Percentiles rank a stretch among this genome's conserved stretches.
These are phyloP conservation scores for Boletus sp. DNA, from an alignment of 768 basidiomycete genomes.

Conservation along the genomic window DNA sequence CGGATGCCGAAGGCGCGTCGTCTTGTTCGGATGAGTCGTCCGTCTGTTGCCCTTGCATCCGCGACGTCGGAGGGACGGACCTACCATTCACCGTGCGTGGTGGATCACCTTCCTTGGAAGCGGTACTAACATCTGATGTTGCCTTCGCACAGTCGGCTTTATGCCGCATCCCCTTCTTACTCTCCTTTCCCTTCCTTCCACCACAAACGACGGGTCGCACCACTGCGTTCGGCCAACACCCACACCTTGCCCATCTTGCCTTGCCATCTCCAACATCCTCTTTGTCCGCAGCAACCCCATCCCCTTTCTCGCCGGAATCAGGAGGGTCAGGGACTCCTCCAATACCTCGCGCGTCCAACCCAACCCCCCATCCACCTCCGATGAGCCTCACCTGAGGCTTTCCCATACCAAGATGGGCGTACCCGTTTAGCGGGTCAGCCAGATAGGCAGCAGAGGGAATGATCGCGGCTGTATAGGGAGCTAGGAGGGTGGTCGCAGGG, in stretches of 20 bases:
- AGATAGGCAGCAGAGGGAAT: slow-evolving; percentile 68
- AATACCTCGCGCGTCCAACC: slow-evolving; percentile 72
- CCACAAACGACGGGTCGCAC: slow-evolving; percentile 42
- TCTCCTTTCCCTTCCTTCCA: slow-evolving; percentile 16
- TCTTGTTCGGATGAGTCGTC: slow-evolving; percentile 20
- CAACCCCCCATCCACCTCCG: slow-evolving; percentile 71
- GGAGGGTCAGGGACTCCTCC: slow-evolving; percentile 43
- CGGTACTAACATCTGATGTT: neutral
- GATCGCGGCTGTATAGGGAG: slow-evolving; percentile 62
- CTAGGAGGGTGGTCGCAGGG: slow-evolving; percentile 51
- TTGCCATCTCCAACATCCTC: slow-evolving; percentile 37
- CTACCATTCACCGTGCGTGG: slow-evolving; percentile 10
- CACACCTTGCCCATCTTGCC: slow-evolving; percentile 55
- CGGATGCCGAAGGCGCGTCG: slow-evolving; percentile 8
- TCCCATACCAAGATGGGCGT: slow-evolving; percentile 75
- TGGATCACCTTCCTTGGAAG: neutral
- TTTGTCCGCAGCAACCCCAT: slow-evolving; percentile 15
- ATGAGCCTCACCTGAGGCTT: slow-evolving; percentile 81
- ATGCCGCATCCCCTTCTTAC: slow-evolving; percentile 19
- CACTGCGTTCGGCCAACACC: slow-evolving; percentile 52
- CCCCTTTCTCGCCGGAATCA: slow-evolving; percentile 19
- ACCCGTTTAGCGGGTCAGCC: slow-evolving; percentile 80
- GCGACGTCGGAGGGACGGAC: slow-evolving; percentile 5
- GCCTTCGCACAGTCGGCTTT: slow-evolving; percentile 15
- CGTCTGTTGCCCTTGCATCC: slow-evolving; percentile 7